Evolutionary conservation across 352 stramenopile genomes (phyloP), one percentile per base, ranked within the genome.

Genomic region (Globisporangium takayamanum): DNA sequence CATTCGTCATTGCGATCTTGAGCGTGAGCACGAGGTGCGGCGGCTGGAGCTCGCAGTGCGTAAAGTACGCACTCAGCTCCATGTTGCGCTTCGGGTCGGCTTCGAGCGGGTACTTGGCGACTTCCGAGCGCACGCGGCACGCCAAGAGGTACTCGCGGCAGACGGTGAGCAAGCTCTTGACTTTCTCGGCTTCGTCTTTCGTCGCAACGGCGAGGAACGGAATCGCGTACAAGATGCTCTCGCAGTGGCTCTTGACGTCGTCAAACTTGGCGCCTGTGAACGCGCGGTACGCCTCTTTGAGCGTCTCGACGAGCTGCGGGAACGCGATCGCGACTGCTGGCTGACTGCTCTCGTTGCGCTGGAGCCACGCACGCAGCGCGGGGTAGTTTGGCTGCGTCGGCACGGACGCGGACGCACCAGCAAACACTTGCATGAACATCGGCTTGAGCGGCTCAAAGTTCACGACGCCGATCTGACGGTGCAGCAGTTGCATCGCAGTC

Each of bases 191-290:
- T 66, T 99, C 95, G 60, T 89, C 82, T 59, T 94, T 91, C 22
- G 73, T 97, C 30, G 95, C 92, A 15, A 97, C 96, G 28, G 97
- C 87, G 37, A 98, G 73, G 50, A 99, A 81, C 42, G 97, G 97
- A 68, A 99, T 97, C 57, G 95, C 79, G 50, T 90, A 78, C 48
- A 99, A 66, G 41, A 99, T 97, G 57, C 81, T 78, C 55, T 88
- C 65, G 66, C 98, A 99, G 11, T 89, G 63, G 47, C 71, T 82
- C 74, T 97, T 92, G n/a, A 98, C 90, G 42, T 99, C 96, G 36
- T 95, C 89, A 70, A 99, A 99, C 75, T 99, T 99, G 64, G 97
- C 97, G 48, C 83, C 88, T 53, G 97, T 97, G 74, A 99, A 99
- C 53, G 89, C 88, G 46, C 85, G 86, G 83, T 99, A 99, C 25